A percentile compares a stretch with the other conserved stretches of the same genome.
phyloP scores from a whole-genome alignment of 2,329 filamentous ascomycete genomes.

The Colletotrichum tabaci region DNA sequence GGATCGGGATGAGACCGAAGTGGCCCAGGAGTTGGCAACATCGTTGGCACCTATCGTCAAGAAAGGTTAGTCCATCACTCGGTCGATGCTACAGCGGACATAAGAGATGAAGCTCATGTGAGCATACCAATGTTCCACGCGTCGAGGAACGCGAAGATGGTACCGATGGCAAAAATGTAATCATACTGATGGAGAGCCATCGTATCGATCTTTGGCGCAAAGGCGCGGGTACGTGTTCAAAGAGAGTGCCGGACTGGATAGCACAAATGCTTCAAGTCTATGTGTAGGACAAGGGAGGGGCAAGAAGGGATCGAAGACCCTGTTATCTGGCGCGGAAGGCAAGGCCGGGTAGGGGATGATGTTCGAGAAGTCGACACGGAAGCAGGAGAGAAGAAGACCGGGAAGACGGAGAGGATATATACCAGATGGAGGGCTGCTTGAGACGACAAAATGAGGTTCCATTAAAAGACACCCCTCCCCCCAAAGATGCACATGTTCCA shows the following conservation, averaged over 20 bases:
- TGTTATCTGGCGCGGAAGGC: constrained; percentile 20
- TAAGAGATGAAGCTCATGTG: background rate
- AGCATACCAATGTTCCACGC: constrained; percentile 74
- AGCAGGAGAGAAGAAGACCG: background rate
- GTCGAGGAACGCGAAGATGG: constrained; percentile 76
- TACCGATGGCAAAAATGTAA: constrained; percentile 76
- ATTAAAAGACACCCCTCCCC: background rate
- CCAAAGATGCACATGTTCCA: constrained; percentile 1
- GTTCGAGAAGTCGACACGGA: constrained; percentile 36
- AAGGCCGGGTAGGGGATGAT: constrained; percentile 31
- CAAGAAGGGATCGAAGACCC: constrained; percentile 26
- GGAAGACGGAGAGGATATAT: constrained; percentile 32
- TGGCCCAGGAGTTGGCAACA: constrained; percentile 76
- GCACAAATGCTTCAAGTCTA: background rate
- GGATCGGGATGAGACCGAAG: constrained; percentile 73
- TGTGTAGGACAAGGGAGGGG: background rate
- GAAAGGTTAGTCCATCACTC: background rate
- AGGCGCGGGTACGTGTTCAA: background rate
- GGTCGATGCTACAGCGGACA: no score
- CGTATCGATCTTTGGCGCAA: constrained; percentile 9
- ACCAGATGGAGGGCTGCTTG: constrained; percentile 15
- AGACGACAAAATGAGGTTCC: background rate
- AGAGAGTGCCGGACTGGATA: constrained; percentile 11
- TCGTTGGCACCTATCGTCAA: constrained; percentile 56
- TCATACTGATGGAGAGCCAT: constrained; percentile 66